Percentiles rank a stretch among this genome's conserved stretches.
These are phyloP conservation scores for Chimonanthus praecox DNA, from an alignment of 164 flowering plant genomes.

Conservation along the genomic window DNA sequence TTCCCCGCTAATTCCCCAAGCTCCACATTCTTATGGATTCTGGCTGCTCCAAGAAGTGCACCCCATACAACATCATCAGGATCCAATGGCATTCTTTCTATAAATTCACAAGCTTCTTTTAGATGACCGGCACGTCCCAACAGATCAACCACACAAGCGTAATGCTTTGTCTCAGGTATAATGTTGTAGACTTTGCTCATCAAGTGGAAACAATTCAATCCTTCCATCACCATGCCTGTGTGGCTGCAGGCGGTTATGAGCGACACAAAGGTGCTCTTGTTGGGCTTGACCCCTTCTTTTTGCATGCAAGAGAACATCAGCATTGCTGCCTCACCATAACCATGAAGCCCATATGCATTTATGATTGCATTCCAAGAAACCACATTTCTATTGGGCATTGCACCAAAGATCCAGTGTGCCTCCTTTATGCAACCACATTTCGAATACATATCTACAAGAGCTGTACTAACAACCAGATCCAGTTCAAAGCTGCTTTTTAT, in stretches of 20 bases:
- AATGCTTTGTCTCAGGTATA: constrained; percentile 10
- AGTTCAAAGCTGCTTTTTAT: background rate
- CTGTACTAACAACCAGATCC: constrained; percentile 31
- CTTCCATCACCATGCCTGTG: constrained; percentile 8
- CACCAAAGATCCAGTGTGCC: constrained; percentile 2
- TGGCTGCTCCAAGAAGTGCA: constrained; percentile 10
- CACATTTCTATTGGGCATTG: constrained; percentile 9
- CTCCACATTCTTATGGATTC: constrained; percentile 1
- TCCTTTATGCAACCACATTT: constrained; percentile 45
- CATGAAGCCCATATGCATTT: constrained; percentile 7
- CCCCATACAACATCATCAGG: constrained; percentile 17
- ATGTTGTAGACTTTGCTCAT: constrained; percentile 3
- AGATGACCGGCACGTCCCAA: constrained; percentile 9
- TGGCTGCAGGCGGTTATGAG: constrained; percentile 14
- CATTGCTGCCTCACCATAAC: constrained; percentile 7
- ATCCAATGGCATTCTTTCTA: constrained; percentile 8
- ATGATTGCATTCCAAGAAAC: constrained; percentile 13
- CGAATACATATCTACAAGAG: constrained; percentile 80
- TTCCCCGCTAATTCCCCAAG: constrained; percentile 10
- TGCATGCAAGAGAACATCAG: constrained; percentile 5
- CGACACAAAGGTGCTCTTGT: constrained; percentile 10
- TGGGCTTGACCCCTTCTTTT: constrained; percentile 7
- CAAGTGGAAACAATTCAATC: constrained; percentile 6
- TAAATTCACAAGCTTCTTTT: constrained; percentile 9
- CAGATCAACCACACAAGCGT: constrained; percentile 13